Evolutionary conservation across 306 rosid genomes (phyloP), one percentile per base, ranked within the genome.

Genomic region (Sechiopsis laciniata): DNA sequence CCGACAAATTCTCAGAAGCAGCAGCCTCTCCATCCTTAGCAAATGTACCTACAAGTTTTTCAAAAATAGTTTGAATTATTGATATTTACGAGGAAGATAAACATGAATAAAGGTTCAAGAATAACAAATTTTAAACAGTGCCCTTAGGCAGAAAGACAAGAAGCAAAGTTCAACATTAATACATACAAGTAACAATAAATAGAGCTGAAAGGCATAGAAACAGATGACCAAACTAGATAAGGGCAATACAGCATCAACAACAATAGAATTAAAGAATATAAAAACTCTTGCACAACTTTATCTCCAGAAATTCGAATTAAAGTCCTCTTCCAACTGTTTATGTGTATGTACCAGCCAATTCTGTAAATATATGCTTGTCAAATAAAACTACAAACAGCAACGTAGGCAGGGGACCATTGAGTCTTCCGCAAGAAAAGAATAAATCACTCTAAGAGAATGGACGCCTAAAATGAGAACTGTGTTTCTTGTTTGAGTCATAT

Each of bases 1-100:
- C 79, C 13, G 89, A 74, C 32, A 21, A 80, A 46, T 66, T 73
- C 75, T 82, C 88, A 51, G 84, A 80, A 78, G 82, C 83, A 78
- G 86, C 75, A 51, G 65, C 86, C 76, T 76, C 66, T 60, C 78
- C 92, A 72, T 80, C 76, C 70, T 63, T 72, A 40, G 46, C 77
- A 52, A 82, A 53, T 14, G 64, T 45, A 78, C 81, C 98, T 90
- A 82, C 42, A n/a, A 77, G 50, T 26, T 80, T 61, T 64, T 17
- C 11, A 72, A 32, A 19, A 29, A 61, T 2, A 17, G 22, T 13
- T 71, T 68, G 80, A 13, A 29, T 62, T 74, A 29, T 67, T 48
- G 13, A 72, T 37, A n/a, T 35, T 55, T 71, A 71, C 17, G 12
- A 35, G 24, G 53, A 71, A 32, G 35, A 15, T n/a, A 40, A 7